Conservation (phyloP, 768 basidiomycete genomes). For the Tricholoma terreum region DNA sequence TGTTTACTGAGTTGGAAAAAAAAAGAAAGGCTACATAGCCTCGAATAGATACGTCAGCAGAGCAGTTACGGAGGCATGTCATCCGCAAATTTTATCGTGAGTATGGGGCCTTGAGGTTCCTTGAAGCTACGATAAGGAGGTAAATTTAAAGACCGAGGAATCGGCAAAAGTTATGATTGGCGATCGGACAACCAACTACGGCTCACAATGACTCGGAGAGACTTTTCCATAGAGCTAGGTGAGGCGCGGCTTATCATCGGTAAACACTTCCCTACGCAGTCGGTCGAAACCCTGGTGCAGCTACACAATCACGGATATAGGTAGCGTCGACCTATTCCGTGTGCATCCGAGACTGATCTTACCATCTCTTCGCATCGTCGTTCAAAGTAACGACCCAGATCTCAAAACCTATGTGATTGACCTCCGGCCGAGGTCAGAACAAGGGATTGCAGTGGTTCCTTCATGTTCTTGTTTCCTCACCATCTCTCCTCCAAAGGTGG, state of each 20-base stretch:
- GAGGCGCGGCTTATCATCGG: slow-evolving; percentile 15
- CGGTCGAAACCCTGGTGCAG: slow-evolving; percentile 8
- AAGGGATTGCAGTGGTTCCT: slow-evolving; percentile 3
- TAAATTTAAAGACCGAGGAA: too few relatives aligned
- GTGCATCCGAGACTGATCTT: not conserved
- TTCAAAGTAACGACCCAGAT: slow-evolving; percentile 13
- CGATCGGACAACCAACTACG: not conserved
- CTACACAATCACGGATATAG: slow-evolving; percentile 17
- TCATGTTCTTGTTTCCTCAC: slow-evolving; percentile 27
- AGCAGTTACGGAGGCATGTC: too few relatives aligned
- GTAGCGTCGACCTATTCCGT: not conserved
- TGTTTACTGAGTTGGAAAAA: too few relatives aligned
- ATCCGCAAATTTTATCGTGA: too few relatives aligned
- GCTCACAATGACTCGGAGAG: slow-evolving; percentile 1
- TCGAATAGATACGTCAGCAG: too few relatives aligned
- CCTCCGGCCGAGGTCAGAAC: slow-evolving; percentile 4
- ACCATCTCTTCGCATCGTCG: too few relatives aligned
- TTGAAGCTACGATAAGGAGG: too few relatives aligned
- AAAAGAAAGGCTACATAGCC: too few relatives aligned
- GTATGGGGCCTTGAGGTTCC: not conserved
- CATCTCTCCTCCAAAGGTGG: slow-evolving; percentile 18
- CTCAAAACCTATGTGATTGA: slow-evolving; percentile 18
- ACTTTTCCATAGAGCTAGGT: slow-evolving; percentile 8
- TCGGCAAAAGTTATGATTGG: too few relatives aligned
- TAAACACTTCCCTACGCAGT: slow-evolving; percentile 6